Evolutionary conservation across 768 basidiomycete species (phyloP).

Genomic region (Exsudoporus frostii): DNA sequence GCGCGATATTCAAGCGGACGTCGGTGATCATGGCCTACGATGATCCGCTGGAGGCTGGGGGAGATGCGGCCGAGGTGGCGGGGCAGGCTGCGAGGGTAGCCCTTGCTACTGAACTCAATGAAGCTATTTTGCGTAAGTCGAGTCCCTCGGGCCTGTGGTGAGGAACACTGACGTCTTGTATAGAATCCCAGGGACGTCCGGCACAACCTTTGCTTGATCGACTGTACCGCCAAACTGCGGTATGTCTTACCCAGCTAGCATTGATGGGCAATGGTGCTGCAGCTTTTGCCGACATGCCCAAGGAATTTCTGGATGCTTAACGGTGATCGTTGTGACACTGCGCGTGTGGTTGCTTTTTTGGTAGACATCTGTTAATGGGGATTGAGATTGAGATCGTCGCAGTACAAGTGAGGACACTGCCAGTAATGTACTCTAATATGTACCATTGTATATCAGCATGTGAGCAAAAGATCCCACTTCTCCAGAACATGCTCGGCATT

Average conservation of each 20-base stretch:
- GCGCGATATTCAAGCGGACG: conserved; percentile 65
- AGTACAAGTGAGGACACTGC: conserved; percentile 3
- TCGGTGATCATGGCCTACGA: conserved; percentile 80
- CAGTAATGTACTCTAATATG: conserved; percentile 17
- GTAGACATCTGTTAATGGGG: background rate
- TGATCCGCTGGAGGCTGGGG: conserved; percentile 65
- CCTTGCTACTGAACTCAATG: conserved; percentile 75
- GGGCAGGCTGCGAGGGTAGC: conserved; percentile 62
- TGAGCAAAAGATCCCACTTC: conserved; percentile 14
- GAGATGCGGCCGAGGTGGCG: conserved; percentile 63
- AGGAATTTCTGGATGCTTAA: conserved; percentile 62
- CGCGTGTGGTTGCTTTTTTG: background rate
- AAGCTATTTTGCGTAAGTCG: conserved; percentile 73
- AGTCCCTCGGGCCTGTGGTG: background rate
- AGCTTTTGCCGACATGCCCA: conserved; percentile 76
- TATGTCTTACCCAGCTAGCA: conserved; percentile 68
- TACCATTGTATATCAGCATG: conserved; percentile 6
- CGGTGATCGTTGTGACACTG: background rate
- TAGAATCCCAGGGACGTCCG: conserved; percentile 79
- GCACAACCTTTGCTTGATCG: conserved; percentile 69
- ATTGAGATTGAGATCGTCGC: background rate
- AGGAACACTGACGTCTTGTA: conserved; percentile 2
- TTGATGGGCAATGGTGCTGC: conserved; percentile 70
- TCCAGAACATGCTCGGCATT: conserved; percentile 1
- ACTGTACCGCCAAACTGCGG: conserved; percentile 71